These are phyloP conservation scores for Boechera divaricarpa DNA, from an alignment of 345 rosid species.

Conservation along the genomic window DNA sequence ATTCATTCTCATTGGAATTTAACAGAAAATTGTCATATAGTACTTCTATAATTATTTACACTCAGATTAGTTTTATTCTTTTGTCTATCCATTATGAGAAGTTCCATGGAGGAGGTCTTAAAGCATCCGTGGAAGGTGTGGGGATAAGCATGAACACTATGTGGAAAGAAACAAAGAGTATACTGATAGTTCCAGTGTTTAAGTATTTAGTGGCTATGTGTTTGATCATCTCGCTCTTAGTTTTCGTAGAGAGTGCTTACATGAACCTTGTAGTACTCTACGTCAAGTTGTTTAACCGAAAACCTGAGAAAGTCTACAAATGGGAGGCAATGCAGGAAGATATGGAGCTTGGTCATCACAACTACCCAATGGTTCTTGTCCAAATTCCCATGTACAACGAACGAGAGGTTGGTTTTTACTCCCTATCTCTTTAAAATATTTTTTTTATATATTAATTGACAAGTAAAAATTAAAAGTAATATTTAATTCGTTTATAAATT, in stretches of 20 bases:
- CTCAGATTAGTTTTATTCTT: background rate
- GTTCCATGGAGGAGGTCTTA: conserved; percentile 21
- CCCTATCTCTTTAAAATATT: background rate
- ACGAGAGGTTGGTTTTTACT: conserved; percentile 9
- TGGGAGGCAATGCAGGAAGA: conserved; percentile 53
- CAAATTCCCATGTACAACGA: conserved; percentile 43
- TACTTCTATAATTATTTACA: background rate
- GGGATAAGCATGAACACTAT: conserved; percentile 30
- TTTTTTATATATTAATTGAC: background rate
- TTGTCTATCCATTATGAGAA: background rate
- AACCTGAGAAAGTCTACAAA: conserved; percentile 50
- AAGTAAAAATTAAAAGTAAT: background rate
- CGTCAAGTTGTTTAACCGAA: conserved; percentile 47
- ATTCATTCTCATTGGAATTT: background rate
- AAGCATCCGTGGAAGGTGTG: conserved; percentile 14
- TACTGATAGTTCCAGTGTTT: conserved; percentile 48
- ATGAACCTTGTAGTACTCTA: conserved; percentile 54
- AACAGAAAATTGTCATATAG: background rate
- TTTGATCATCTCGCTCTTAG: conserved; percentile 53
- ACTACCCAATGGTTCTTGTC: conserved; percentile 37
- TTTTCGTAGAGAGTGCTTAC: conserved; percentile 52
- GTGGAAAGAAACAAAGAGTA: conserved; percentile 43
- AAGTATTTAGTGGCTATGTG: conserved; percentile 46
- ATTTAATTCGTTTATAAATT: too few species aligned
- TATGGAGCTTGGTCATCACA: conserved; percentile 49